Evolutionary conservation across 129 eudicot genomes (phyloP).

Genomic region (Centrapalus pauciflorus): DNA sequence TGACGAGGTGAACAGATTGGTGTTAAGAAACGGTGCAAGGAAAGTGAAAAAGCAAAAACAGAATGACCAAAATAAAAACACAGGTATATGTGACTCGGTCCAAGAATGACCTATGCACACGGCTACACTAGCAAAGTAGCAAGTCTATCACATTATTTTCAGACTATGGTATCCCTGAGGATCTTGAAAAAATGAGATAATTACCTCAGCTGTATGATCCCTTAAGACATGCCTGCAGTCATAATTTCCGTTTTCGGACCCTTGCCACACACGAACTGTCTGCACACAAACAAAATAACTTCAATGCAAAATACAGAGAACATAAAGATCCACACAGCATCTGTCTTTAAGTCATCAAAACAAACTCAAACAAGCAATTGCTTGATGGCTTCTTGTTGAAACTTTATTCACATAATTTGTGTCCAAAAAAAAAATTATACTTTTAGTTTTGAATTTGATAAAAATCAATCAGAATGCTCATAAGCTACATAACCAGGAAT

Average conservation of each 20-base stretch:
- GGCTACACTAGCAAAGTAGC: too few relatives aligned
- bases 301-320: not conserved
- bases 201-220: constrained; percentile 98
- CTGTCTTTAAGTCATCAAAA: constrained; percentile 1
- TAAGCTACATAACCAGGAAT: not conserved
- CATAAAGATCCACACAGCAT: constrained; percentile 6
- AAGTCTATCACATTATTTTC: too few relatives aligned
- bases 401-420: not conserved
- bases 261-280: constrained; percentile 96
- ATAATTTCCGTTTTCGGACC: constrained; percentile 77
- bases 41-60: too few relatives aligned
- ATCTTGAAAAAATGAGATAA: not conserved
- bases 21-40: too few relatives aligned
- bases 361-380: not conserved
- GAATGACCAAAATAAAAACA: too few relatives aligned
- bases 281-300: constrained; percentile 29
- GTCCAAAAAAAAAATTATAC: not conserved
- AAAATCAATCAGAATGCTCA: not conserved
- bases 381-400: not conserved
- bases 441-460: not conserved
- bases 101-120: too few relatives aligned
- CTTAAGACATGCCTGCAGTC: constrained; percentile 67
- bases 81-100: too few relatives aligned
- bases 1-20: too few relatives aligned
- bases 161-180: too few relatives aligned